A percentile compares a stretch with the other conserved stretches of the same genome.
phyloP scores from a whole-genome alignment of 306 rosid genomes.

The Morella rubra region DNA sequence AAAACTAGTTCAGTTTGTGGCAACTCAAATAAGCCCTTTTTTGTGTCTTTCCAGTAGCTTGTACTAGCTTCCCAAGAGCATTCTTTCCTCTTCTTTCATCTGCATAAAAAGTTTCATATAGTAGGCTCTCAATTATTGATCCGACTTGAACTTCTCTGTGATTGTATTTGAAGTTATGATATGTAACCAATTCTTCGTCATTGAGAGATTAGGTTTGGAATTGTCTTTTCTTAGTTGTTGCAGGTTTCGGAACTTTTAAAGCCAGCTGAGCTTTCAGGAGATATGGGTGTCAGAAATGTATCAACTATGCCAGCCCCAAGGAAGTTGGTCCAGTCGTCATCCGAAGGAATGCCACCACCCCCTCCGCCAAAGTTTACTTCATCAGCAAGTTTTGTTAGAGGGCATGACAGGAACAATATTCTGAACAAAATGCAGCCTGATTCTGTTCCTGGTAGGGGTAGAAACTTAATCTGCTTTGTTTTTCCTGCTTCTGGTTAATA shows the following conservation, averaged over 20 bases:
- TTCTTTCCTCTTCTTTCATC: background rate
- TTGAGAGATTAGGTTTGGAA: slow-evolving; percentile 42
- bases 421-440: slow-evolving; percentile 41
- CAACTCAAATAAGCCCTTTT: too few relatives aligned
- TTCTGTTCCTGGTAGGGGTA: slow-evolving; percentile 67
- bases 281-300: slow-evolving; percentile 55
- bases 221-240: slow-evolving; percentile 46
- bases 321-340: slow-evolving; percentile 56
- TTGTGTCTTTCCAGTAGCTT: background rate
- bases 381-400: slow-evolving; percentile 36
- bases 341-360: slow-evolving; percentile 48
- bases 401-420: slow-evolving; percentile 42
- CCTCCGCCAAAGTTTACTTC: slow-evolving; percentile 56
- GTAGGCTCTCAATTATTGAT: background rate
- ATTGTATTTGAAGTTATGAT: background rate
- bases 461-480: slow-evolving; percentile 16
- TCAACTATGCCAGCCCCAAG: slow-evolving; percentile 80
- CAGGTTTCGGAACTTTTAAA: slow-evolving; percentile 53
- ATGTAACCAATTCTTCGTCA: slow-evolving; percentile 18
- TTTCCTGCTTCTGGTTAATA: slow-evolving; percentile 2
- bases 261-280: slow-evolving; percentile 38
- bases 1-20: too few relatives aligned
- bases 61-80: background rate
- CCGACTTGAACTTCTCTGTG: background rate
- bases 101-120: background rate